These are phyloP conservation scores for Abrus precatorius DNA, from an alignment of 306 rosid species.

Conservation along the genomic window DNA sequence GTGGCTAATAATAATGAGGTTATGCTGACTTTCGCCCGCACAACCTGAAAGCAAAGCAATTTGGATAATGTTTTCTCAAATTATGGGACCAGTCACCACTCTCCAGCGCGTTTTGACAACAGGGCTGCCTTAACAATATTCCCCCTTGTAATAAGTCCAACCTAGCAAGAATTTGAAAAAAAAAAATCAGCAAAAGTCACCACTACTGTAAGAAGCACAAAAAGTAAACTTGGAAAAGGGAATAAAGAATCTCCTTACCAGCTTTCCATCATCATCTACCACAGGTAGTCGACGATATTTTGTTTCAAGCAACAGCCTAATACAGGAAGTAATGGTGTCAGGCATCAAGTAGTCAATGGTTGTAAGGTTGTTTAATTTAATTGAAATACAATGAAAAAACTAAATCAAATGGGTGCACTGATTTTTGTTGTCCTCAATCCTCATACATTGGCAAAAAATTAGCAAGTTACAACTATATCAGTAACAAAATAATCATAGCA, in stretches of 20 bases:
- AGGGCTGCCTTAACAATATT: conserved; percentile 91
- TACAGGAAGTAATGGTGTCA: conserved; percentile 31
- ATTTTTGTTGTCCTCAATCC: neutral
- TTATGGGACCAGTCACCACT: conserved; percentile 45
- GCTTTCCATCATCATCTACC: conserved; percentile 79
- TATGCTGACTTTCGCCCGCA: neutral
- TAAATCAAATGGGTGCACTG: conserved; percentile 13
- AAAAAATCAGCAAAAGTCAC: conserved; percentile 46
- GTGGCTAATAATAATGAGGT: neutral
- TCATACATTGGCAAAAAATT: neutral
- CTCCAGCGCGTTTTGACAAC: conserved; percentile 69
- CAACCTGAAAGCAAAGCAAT: conserved; percentile 22
- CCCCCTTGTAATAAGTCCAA: conserved; percentile 91
- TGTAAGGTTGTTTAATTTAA: neutral
- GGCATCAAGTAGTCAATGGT: neutral
- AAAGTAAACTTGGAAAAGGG: neutral
- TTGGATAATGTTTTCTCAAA: conserved; percentile 22
- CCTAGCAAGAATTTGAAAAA: conserved; percentile 60
- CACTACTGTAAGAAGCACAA: conserved; percentile 26
- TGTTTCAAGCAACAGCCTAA: conserved; percentile 91
- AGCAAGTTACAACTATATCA: neutral
- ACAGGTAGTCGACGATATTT: conserved; percentile 91
- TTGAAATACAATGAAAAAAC: conserved; percentile 26
- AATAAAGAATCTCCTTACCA: conserved; percentile 63
- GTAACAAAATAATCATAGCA: conserved; percentile 22